These are phyloP conservation scores for Scutellaria galericulata DNA, from an alignment of 257 asterid genomes.

Conservation along the genomic window DNA sequence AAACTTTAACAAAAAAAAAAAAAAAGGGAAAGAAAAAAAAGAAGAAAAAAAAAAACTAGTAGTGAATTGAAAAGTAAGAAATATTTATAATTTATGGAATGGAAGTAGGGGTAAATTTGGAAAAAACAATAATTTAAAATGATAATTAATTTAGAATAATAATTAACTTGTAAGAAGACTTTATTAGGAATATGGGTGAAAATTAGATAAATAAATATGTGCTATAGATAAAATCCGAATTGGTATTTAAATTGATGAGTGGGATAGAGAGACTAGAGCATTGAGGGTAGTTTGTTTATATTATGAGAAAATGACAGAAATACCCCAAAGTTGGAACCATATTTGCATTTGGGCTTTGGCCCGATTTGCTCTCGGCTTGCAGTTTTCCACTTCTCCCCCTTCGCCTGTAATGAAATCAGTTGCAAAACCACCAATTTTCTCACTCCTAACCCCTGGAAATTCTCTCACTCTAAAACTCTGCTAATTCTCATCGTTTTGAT, in stretches of 20 bases:
- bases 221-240: too few relatives aligned
- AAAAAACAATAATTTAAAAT: too few relatives aligned
- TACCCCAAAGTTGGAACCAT: conserved; percentile 23
- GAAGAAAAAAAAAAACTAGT: too few relatives aligned
- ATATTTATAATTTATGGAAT: too few relatives aligned
- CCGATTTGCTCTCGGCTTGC: conserved; percentile 27
- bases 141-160: too few relatives aligned
- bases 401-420: conserved; percentile 35
- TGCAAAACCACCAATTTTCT: conserved; percentile 42
- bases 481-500: conserved; percentile 26
- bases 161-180: too few relatives aligned
- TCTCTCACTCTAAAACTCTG: not conserved
- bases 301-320: not conserved
- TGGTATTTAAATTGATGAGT: not conserved
- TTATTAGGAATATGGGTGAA: too few relatives aligned
- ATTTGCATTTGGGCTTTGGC: conserved; percentile 43
- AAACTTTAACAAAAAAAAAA: too few relatives aligned
- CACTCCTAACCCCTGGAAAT: conserved; percentile 32
- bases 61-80: too few relatives aligned
- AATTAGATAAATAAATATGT: too few relatives aligned
- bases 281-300: not conserved
- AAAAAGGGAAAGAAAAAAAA: too few relatives aligned
- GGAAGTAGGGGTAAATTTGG: too few relatives aligned
- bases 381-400: conserved; percentile 17
- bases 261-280: not conserved